These are phyloP conservation scores for Passiflora organensis DNA, from an alignment of 345 rosid genomes.

Conservation along the genomic window DNA sequence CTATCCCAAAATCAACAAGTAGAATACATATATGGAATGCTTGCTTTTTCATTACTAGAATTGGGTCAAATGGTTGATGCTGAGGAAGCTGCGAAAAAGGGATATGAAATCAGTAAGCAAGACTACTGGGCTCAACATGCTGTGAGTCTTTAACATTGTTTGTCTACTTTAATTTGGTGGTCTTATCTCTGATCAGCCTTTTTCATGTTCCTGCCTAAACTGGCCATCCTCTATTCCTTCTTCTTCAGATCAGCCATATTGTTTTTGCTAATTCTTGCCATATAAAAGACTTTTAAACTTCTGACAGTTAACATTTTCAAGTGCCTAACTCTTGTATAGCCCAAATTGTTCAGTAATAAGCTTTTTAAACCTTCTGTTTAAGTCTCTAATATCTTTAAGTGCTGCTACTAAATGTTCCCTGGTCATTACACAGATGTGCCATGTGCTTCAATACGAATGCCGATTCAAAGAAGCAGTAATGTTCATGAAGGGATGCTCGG, in stretches of 20 bases:
- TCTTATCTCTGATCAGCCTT: background rate
- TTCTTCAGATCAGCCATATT: background rate
- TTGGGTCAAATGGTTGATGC: conserved; percentile 79
- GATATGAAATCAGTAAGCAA: conserved; percentile 56
- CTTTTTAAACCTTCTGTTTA: background rate
- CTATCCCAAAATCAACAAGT: conserved; percentile 56
- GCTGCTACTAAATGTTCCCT: conserved; percentile 1
- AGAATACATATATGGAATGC: conserved; percentile 69
- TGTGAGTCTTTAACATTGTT: conserved; percentile 38
- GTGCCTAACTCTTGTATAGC: too few species aligned
- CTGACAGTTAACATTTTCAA: background rate
- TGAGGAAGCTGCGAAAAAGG: conserved; percentile 69
- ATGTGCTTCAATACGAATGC: conserved; percentile 75
- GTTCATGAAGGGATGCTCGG: conserved; percentile 69
- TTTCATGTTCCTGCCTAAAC: background rate
- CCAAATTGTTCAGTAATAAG: too few species aligned
- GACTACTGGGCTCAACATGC: conserved; percentile 89
- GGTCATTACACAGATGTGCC: conserved; percentile 59
- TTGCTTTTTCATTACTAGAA: conserved; percentile 83
- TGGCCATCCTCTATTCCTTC: background rate
- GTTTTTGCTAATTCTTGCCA: background rate
- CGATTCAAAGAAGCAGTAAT: conserved; percentile 76
- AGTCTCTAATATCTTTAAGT: background rate
- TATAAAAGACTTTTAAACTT: background rate
- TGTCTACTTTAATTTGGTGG: background rate